These are phyloP conservation scores for Neospermospora avenae DNA, from an alignment of 2,329 filamentous ascomycete genomes.

Conservation along the genomic window DNA sequence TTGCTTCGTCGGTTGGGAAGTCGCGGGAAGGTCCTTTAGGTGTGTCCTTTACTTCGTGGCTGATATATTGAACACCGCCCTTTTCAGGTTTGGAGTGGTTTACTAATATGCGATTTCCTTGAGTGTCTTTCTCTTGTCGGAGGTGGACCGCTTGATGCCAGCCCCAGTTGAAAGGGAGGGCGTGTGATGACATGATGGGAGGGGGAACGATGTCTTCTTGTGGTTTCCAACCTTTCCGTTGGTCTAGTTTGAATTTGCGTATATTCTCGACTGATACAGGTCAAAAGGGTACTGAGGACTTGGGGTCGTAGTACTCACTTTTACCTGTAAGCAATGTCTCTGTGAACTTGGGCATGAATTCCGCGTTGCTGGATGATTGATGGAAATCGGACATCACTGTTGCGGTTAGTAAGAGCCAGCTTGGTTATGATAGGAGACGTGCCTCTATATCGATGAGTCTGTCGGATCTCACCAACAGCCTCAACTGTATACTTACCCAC, in stretches of 20 bases:
- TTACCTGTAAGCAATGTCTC: constrained; percentile 69
- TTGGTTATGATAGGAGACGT: neutral
- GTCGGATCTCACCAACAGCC: constrained; percentile 67
- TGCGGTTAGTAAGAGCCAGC: neutral
- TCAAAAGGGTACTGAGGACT: constrained; percentile 18
- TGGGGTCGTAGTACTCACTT: constrained; percentile 44
- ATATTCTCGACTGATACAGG: constrained; percentile 48
- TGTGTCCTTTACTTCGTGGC: constrained; percentile 5
- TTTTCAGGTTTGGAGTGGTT: constrained; percentile 26
- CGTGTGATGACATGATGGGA: constrained; percentile 71
- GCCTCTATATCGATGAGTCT: constrained; percentile 84
- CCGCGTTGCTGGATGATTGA: constrained; percentile 65
- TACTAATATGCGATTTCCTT: constrained; percentile 33
- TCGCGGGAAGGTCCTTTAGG: constrained; percentile 17
- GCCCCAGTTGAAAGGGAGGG: constrained; percentile 71
- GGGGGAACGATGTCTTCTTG: constrained; percentile 74
- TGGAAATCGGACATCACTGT: constrained; percentile 81
- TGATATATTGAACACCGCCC: constrained; percentile 11
- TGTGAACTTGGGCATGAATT: constrained; percentile 68
- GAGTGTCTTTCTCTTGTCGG: constrained; percentile 38
- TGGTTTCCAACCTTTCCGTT: constrained; percentile 54
- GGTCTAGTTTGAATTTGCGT: constrained; percentile 64
- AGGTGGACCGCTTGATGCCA: constrained; percentile 82
- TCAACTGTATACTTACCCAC: constrained; percentile 63
- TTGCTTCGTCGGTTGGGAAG: constrained; percentile 44